These are phyloP conservation scores for Cryptosporidium sp. DNA, from an alignment of 169 alveolate species.

Conservation along the genomic window DNA sequence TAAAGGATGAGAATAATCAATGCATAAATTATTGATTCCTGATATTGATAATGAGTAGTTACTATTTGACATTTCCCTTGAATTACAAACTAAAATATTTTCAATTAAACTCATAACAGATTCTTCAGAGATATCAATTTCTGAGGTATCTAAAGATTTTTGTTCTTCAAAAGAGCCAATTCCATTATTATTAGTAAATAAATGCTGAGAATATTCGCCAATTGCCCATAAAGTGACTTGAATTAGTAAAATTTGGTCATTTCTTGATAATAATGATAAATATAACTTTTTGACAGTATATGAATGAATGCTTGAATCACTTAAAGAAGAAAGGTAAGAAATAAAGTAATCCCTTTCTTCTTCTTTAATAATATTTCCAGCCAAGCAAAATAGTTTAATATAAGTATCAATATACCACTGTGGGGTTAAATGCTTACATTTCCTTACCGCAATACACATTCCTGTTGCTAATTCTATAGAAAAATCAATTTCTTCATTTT, in stretches of 20 bases:
- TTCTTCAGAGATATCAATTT: slow-evolving; percentile 31
- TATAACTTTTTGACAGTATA: slow-evolving; percentile 87
- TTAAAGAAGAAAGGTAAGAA: slow-evolving; percentile 84
- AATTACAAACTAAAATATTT: slow-evolving; percentile 8
- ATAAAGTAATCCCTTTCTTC: slow-evolving; percentile 84
- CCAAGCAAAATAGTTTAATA: slow-evolving; percentile 91
- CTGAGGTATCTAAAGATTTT: slow-evolving; percentile 27
- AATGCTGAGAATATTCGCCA: slow-evolving; percentile 86
- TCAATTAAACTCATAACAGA: slow-evolving; percentile 27
- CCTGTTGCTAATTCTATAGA: slow-evolving; percentile 81
- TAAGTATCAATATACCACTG: slow-evolving; percentile 91
- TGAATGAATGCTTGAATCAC: slow-evolving; percentile 84
- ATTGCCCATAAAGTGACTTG: slow-evolving; percentile 91
- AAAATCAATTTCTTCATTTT: slow-evolving; percentile 91
- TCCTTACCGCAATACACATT: slow-evolving; percentile 84
- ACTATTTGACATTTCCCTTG: slow-evolving; percentile 8
- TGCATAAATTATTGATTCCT: slow-evolving; percentile 3
- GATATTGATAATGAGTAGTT: slow-evolving; percentile 27
- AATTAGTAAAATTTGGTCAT: slow-evolving; percentile 89
- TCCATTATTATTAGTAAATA: slow-evolving; percentile 23
- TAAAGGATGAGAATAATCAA: slow-evolving; percentile 39
- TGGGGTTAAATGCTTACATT: slow-evolving; percentile 86
- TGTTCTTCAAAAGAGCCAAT: not conserved
- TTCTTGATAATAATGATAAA: slow-evolving; percentile 85
- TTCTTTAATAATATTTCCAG: slow-evolving; percentile 85